Evolutionary conservation across 805 yeast species (phyloP), one percentile per base, ranked within the genome.

Genomic region (Ogataea degrootiae): DNA sequence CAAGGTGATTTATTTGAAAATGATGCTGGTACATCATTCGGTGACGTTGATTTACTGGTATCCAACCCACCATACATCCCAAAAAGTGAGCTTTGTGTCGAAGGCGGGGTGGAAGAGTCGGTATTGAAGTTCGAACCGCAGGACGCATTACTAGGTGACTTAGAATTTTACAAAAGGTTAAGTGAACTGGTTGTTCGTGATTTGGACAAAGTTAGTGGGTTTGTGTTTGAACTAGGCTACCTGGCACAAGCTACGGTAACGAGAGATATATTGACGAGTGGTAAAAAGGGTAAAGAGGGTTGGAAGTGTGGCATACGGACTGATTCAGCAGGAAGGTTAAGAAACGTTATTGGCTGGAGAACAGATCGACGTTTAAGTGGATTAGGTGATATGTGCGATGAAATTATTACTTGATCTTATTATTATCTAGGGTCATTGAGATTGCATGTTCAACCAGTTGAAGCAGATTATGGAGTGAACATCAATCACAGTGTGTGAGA

Each of bases 51-150:
- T 49, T 45, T 92, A 3, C 60, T 94, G 0, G 75, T 83, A 0
- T 79, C 96, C n/a, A 92, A 92, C 56, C 99, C 99, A 0, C 99
- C 99, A 0, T 92, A 92, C 60, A 83, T 91, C 6, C 80, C 87
- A 0, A 7, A 31, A 2, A 41, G 52, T 0, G 81, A 82, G 42
- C 76, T 76, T 57, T 51, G 51, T 9, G 57, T 64, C 4, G 48
- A 41, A 8, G 60, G 63, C 36, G 81, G 79, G 3, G 78, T 82
- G 0, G 85, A 81, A 47, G 61, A 58, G 40, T 85, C 96, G 0
- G 98, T 92, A 0, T 67, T 75, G 37, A 37, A 65, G 12, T 83
- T 76, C 63, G 99, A 92, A 66, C 98, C 99, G 0, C 57, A 61
- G 23, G 60, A 79, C 16, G 98, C 98, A 0, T 69, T 92, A n/a